phyloP scores from a whole-genome alignment of 345 rosid genomes.

The Odontarrhena argentea region DNA sequence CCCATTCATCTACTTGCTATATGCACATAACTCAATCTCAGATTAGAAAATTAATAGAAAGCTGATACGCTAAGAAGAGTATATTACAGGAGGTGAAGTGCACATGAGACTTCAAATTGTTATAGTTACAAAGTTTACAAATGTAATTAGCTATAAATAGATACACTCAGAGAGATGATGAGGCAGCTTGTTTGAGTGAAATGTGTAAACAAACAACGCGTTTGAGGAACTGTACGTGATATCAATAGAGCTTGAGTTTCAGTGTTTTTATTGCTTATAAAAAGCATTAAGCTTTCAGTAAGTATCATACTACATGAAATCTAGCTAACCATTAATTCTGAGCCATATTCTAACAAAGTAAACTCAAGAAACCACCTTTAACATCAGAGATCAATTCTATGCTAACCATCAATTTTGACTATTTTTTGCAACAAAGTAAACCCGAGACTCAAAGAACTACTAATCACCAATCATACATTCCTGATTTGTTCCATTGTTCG shows the following conservation, averaged over 20 bases:
- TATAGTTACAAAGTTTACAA: no score
- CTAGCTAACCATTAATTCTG: conserved; percentile 6
- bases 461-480: background rate
- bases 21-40: background rate
- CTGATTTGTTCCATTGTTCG: background rate
- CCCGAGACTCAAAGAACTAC: background rate
- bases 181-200: no score
- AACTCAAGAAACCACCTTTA: background rate
- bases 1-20: conserved; percentile 18
- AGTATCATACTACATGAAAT: background rate
- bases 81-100: no score
- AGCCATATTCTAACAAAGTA: background rate
- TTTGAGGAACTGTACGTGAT: no score
- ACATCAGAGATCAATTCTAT: conserved; percentile 7
- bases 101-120: no score
- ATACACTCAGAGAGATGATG: no score
- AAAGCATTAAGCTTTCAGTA: background rate
- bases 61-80: no score
- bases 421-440: background rate
- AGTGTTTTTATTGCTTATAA: no score
- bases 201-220: no score
- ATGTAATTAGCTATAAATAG: no score
- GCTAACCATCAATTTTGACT: background rate
- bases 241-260: no score
- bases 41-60: background rate